These are phyloP conservation scores for Echeveria elegans DNA, from an alignment of 164 flowering plant genomes.

Conservation along the genomic window DNA sequence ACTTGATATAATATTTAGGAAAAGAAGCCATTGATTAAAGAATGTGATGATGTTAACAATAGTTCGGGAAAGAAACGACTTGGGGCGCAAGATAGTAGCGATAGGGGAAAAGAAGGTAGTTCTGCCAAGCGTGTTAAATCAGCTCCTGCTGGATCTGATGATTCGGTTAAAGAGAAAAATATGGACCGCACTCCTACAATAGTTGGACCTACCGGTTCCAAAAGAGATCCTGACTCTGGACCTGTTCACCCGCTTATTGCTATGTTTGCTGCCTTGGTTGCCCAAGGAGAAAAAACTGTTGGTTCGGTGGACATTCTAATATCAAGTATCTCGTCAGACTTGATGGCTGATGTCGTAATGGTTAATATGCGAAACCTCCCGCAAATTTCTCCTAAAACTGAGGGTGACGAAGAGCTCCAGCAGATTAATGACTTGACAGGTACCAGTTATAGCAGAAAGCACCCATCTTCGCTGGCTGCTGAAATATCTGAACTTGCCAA, in stretches of 20 bases:
- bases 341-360: slow-evolving; percentile 91
- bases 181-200: slow-evolving; percentile 15
- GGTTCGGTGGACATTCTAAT: slow-evolving; percentile 74
- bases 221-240: slow-evolving; percentile 39
- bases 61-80: slow-evolving; percentile 52
- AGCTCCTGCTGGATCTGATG: slow-evolving; percentile 31
- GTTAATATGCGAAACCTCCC: slow-evolving; percentile 82
- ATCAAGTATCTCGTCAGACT: slow-evolving; percentile 85
- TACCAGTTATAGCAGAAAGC: slow-evolving; percentile 28
- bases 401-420: slow-evolving; percentile 40
- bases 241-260: slow-evolving; percentile 92
- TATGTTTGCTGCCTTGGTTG: slow-evolving; percentile 91
- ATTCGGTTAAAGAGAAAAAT: slow-evolving; percentile 21
- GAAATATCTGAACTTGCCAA: slow-evolving; percentile 38
- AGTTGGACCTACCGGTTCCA: slow-evolving; percentile 18
- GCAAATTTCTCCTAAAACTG: slow-evolving; percentile 30
- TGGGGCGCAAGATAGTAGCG: slow-evolving; percentile 25
- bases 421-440: slow-evolving; percentile 22
- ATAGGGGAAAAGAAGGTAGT: slow-evolving; percentile 29
- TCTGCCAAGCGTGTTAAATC: slow-evolving; percentile 54
- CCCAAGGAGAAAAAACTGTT: slow-evolving; percentile 90
- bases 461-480: slow-evolving; percentile 38
- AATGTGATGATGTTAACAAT: slow-evolving; percentile 20
- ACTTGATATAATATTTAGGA: slow-evolving; percentile 39
- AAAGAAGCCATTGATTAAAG: slow-evolving; percentile 25